A percentile compares a stretch with the other conserved stretches of the same genome.
phyloP scores from a whole-genome alignment of 768 basidiomycete genomes.

The Suillus occidentalis region DNA sequence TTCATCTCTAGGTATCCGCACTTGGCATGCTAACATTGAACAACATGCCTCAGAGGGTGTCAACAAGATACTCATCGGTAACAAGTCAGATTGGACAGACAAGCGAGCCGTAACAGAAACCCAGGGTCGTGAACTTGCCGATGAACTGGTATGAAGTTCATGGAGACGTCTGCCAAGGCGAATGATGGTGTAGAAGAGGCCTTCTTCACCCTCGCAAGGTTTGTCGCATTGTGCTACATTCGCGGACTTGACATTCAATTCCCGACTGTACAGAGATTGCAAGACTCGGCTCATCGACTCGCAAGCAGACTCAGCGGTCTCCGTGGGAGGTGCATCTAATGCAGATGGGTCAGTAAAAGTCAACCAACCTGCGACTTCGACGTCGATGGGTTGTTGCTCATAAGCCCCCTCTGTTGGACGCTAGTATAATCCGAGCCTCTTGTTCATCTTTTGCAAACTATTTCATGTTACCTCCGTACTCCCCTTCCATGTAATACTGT shows the following conservation, averaged over 20 bases:
- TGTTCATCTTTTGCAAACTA: conserved; percentile 8
- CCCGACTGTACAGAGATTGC: conserved; percentile 69
- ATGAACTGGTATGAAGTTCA: conserved; percentile 91
- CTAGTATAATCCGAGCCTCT: neutral
- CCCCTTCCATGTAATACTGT: conserved; percentile 8
- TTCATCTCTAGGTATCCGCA: conserved; percentile 78
- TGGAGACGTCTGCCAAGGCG: conserved; percentile 97
- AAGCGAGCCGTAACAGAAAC: conserved; percentile 91
- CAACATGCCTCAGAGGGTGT: conserved; percentile 98
- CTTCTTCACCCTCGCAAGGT: conserved; percentile 97
- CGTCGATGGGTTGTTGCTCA: conserved; percentile 55
- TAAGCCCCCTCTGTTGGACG: conserved; percentile 19
- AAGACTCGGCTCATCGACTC: conserved; percentile 97
- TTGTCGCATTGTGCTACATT: conserved; percentile 26
- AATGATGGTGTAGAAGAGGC: conserved; percentile 99
- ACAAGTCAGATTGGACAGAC: conserved; percentile 99
- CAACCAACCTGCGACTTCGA: conserved; percentile 53
- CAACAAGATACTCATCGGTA: conserved; percentile 98
- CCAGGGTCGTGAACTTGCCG: conserved; percentile 88
- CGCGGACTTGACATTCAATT: neutral
- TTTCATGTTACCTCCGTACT: conserved; percentile 8
- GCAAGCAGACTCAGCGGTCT: conserved; percentile 61
- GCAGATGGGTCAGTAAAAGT: conserved; percentile 64
- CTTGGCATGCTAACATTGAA: conserved; percentile 97
- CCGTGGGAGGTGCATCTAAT: conserved; percentile 36